These are phyloP conservation scores for Xerocomus spinulosus DNA, from an alignment of 768 basidiomycete genomes.

Conservation along the genomic window DNA sequence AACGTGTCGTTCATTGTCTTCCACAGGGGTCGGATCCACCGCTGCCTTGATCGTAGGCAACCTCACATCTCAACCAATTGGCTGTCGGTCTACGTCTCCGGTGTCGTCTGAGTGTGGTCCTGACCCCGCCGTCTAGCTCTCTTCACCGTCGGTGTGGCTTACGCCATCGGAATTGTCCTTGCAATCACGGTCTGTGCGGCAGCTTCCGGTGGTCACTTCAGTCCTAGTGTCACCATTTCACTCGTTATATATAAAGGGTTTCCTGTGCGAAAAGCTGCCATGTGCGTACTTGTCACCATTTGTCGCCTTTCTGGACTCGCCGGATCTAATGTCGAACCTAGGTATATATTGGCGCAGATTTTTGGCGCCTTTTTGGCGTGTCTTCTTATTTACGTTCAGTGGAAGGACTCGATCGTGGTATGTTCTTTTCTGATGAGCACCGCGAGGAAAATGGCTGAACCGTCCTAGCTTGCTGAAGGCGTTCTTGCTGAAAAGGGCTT, in stretches of 20 bases:
- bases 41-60: conserved; percentile 48
- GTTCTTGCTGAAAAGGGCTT: conserved; percentile 25
- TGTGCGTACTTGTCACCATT: conserved; percentile 36
- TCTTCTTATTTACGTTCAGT: conserved; percentile 58
- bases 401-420: conserved; percentile 48
- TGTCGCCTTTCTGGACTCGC: conserved; percentile 3
- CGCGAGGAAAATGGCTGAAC: background rate
- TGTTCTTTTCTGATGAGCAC: conserved; percentile 41
- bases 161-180: conserved; percentile 55
- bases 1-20: background rate
- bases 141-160: conserved; percentile 53
- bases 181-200: conserved; percentile 49
- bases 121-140: conserved; percentile 36
- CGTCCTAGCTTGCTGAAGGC: conserved; percentile 22
- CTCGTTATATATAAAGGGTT: conserved; percentile 51
- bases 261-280: conserved; percentile 45
- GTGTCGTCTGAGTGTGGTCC: background rate
- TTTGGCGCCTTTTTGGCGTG: conserved; percentile 62
- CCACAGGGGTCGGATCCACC: conserved; percentile 50
- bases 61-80: conserved; percentile 38
- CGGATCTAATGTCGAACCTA: conserved; percentile 24
- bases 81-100: conserved; percentile 39
- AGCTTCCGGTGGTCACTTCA: conserved; percentile 63
- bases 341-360: conserved; percentile 65
- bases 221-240: conserved; percentile 56